Evolutionary conservation across 495 filamentous ascomycete genomes (phyloP), one percentile per base, ranked within the genome.

Genomic region (Rhizodiscina lignyota): DNA sequence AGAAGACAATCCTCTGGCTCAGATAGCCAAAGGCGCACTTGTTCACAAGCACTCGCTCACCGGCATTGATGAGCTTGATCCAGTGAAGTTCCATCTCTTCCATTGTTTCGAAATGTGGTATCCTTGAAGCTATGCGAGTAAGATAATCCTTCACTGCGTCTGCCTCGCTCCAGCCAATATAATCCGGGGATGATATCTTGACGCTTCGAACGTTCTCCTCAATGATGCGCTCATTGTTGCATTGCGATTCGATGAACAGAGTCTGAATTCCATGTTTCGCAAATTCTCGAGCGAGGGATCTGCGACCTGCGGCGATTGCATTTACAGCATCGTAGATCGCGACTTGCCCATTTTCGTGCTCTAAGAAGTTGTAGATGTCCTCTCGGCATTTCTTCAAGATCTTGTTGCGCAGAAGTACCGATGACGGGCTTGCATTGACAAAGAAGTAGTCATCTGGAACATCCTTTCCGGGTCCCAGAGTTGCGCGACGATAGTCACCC

Each of bases 321-420:
- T 96, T 96, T n/a, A 99, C 91, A 18, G 91, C 89, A 62, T 99
- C 91, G 48, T 96, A 99, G 34, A 99, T 96, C 27, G 91, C 91
- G 34, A 99, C 84, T 48, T 99, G 91, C 10, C 91, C 91, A 48
- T 94, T 96, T 48, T 96, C 91, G 43, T 94, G 75, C 42, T 94
- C 85, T 24, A 99, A 62, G 61, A 93, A 99, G 37, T 79, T 76
- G 39, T 93, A 93, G 22, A 99, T 91, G 48, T 99, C 91, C 53
- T 96, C 86, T 33, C 87, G 74, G 47, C 91, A 99, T 55, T 89
- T 89, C 60, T 94, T 92, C 5, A 96, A 69, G 33, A 99, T 96
- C 61, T 92, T 94, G 54, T 94, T 84, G 30, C 91, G 75, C 13
- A 96, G 65, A 43, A 94, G 70, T 11, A 93, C 76, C 10, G 91